Base-by-base conservation (phyloP, 768 basidiomycete genomes). In the Hemileccinum rubropunctum region DNA sequence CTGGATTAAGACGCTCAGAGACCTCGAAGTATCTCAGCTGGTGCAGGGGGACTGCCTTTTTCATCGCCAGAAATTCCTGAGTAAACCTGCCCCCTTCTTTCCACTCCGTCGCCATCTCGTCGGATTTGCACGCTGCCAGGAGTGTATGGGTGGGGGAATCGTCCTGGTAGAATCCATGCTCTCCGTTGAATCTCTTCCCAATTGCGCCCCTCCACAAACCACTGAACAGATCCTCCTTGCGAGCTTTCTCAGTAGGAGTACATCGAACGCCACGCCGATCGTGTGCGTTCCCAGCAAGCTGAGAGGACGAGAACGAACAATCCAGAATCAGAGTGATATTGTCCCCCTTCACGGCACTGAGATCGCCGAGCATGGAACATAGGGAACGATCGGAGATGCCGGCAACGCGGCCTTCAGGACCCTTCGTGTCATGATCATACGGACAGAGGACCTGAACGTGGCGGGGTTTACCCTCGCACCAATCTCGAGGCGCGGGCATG, bases 361-460 rank as follows among this genome's bases (percentile, higher is more conserved):
- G 75, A 45, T 84, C 80, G 45, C 60, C 57, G n/a, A 88, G 65
- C 73, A 87, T 77, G 34, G 83, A 76, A 36, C 75, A 73, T 48
- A 88, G 68, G 10, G 85, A 84, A 42, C 80, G 79, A 66, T 86
- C 84, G 39, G 83, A 83, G 52, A 88, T 83, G 21, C 84, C 86
- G 8, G 81, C 75, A 51, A 80, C 67, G 10, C 79, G 66, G 2
- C 79, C 77, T 27, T 74, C 67, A 7, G 69, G 58, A 13, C 65
- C 61, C 51, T 73, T 79, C 28, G 75, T 77, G 47, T 84, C 82
- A 48, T 83, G 79, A 58, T 88, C 86, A 56, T 83, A 80, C 18
- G 86, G 74, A 62, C 84, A 86, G 28, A 88, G 61, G 47, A 86
- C 75, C 56, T 86, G 76, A 14, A 83, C 81, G 23, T 64, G 53